phyloP scores from a whole-genome alignment of 768 basidiomycete genomes.

The Mycena indigotica region DNA sequence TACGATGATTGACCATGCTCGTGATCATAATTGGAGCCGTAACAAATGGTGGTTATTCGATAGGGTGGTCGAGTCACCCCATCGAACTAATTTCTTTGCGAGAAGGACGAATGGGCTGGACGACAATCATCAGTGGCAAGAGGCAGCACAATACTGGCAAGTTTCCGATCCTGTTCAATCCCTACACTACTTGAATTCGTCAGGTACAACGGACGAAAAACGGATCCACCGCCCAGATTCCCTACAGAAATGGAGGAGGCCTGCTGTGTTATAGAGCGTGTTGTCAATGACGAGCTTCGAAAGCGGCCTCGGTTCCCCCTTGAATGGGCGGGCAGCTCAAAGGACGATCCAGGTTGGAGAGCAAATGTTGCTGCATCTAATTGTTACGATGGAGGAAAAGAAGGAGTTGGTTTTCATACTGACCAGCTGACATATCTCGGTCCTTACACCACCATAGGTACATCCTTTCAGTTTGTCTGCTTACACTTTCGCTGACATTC shows the following conservation, averaged over 20 bases:
- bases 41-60: slow-evolving; percentile 90
- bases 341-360: slow-evolving; percentile 49
- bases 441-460: slow-evolving; percentile 74
- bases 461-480: not conserved
- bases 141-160: slow-evolving; percentile 78
- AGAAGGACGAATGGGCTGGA: slow-evolving; percentile 49
- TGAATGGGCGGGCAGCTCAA: slow-evolving; percentile 59
- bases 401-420: slow-evolving; percentile 81
- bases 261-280: slow-evolving; percentile 64
- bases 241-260: slow-evolving; percentile 77
- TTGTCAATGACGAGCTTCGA: slow-evolving; percentile 72
- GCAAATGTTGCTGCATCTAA: slow-evolving; percentile 88
- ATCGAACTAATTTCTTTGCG: slow-evolving; percentile 78
- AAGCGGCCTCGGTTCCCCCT: slow-evolving; percentile 61
- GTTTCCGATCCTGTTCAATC: slow-evolving; percentile 8
- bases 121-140: slow-evolving; percentile 58
- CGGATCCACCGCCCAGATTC: slow-evolving; percentile 58
- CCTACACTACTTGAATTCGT: slow-evolving; percentile 5
- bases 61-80: slow-evolving; percentile 79
- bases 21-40: slow-evolving; percentile 56
- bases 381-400: slow-evolving; percentile 80
- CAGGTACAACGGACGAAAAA: slow-evolving; percentile 81
- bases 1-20: slow-evolving; percentile 64
- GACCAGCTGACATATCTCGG: slow-evolving; percentile 82
- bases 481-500: not conserved